phyloP scores from a whole-genome alignment of 2,329 filamentous ascomycete genomes.

The Fusarium papillatum region DNA sequence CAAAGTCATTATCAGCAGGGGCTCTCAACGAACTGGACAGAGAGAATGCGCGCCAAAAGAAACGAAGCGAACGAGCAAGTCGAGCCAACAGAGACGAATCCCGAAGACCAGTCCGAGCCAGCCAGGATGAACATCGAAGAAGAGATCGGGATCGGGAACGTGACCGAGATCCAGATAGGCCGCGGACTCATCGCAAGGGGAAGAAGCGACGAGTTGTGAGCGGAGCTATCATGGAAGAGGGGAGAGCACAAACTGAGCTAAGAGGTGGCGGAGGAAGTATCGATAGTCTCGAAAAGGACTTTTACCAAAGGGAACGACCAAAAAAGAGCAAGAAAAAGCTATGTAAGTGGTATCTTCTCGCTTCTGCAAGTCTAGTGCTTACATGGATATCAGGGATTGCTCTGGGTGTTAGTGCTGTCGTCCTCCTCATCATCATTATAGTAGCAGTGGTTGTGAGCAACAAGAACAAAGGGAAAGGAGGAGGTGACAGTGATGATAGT shows the following conservation, averaged over 20 bases:
- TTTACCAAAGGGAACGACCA: conserved; percentile 56
- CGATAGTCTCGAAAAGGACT: conserved; percentile 63
- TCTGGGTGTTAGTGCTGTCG: conserved; percentile 63
- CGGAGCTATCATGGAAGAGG: conserved; percentile 78
- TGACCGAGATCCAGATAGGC: conserved; percentile 40
- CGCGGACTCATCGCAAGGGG: conserved; percentile 53
- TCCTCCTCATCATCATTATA: conserved; percentile 77
- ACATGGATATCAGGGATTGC: conserved; percentile 64
- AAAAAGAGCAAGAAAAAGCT: conserved; percentile 71
- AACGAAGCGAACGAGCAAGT: conserved; percentile 32
- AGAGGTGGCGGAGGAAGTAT: conserved; percentile 58
- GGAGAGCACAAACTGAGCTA: conserved; percentile 57
- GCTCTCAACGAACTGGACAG: conserved; percentile 77
- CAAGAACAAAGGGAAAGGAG: conserved; percentile 65
- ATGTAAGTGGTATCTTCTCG: conserved; percentile 57
- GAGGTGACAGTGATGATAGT: conserved; percentile 26
- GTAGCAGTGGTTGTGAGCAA: conserved; percentile 76
- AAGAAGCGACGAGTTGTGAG: conserved; percentile 76
- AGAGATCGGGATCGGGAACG: conserved; percentile 40
- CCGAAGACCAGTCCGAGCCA: conserved; percentile 46
- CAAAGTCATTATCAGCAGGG: conserved; percentile 59
- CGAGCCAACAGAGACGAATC: conserved; percentile 42
- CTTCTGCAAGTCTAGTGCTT: conserved; percentile 15
- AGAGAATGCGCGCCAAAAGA: conserved; percentile 66
- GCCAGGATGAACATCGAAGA: conserved; percentile 38